phyloP scores from a whole-genome alignment of 495 filamentous ascomycete species.

The Hypoxylon cercidicola region DNA sequence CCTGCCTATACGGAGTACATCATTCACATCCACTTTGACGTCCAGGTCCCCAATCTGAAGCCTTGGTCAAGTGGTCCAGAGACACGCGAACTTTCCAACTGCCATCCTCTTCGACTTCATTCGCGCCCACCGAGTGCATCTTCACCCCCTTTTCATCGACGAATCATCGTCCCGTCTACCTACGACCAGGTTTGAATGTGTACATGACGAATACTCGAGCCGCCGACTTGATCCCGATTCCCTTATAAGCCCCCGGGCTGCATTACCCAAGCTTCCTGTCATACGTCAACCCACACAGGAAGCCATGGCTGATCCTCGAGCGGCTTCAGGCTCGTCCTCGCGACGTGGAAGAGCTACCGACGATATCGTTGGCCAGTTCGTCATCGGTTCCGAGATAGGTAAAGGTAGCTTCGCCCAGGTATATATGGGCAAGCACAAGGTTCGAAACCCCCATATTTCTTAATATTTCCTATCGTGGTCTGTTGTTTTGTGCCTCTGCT shows the following conservation, averaged over 20 bases:
- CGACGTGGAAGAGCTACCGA: conserved; percentile 59
- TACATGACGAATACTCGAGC: conserved; percentile 60
- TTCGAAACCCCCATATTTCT: conserved; percentile 57
- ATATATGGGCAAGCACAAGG: conserved; percentile 84
- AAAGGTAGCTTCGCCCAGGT: conserved; percentile 97
- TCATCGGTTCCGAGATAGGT: conserved; percentile 84
- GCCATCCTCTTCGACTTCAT: conserved; percentile 30
- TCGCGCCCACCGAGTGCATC: conserved; percentile 37
- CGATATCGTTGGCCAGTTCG: conserved; percentile 79
- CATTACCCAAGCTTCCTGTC: conserved; percentile 53
- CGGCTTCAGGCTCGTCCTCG: conserved; percentile 46
- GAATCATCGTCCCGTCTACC: conserved; percentile 24
- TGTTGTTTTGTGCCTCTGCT: conserved; percentile 17
- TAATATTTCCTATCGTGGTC: conserved; percentile 2
- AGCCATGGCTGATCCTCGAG: conserved; percentile 58
- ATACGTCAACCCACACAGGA: conserved; percentile 55
- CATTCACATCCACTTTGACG: conserved; percentile 49
- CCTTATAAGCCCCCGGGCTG: conserved; percentile 60
- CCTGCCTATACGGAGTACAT: conserved; percentile 47
- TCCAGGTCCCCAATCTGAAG: conserved; percentile 37
- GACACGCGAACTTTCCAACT: conserved; percentile 42
- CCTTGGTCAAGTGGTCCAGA: conserved; percentile 29
- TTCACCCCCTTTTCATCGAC: conserved; percentile 31
- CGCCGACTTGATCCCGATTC: conserved; percentile 53
- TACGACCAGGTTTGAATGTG: conserved; percentile 42